Conservation (phyloP, 2,329 filamentous ascomycete genomes). For the Hypoxylon sp. region DNA sequence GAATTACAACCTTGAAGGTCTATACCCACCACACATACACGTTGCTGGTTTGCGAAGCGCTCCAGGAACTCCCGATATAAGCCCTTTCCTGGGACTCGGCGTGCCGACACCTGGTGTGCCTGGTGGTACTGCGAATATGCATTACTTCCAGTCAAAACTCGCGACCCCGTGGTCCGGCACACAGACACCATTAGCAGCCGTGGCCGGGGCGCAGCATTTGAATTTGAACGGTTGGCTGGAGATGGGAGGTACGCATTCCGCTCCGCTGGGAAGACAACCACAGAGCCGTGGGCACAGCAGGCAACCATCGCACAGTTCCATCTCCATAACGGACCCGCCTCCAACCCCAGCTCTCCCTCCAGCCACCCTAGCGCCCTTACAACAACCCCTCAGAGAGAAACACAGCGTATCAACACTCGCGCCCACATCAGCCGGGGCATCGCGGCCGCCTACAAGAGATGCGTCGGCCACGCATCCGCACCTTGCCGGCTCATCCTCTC, state of each 20-base stretch:
- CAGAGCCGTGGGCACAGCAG: slow-evolving; percentile 56
- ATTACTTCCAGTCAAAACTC: slow-evolving; percentile 86
- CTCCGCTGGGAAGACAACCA: slow-evolving; percentile 21
- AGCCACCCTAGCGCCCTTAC: slow-evolving; percentile 56
- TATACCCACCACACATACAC: slow-evolving; percentile 60
- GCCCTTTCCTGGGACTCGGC: slow-evolving; percentile 68
- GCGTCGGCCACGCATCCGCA: slow-evolving; percentile 48
- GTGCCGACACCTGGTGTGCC: slow-evolving; percentile 74
- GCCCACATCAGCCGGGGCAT: slow-evolving; percentile 67
- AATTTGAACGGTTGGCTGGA: slow-evolving; percentile 66
- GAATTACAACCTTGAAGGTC: slow-evolving; percentile 44
- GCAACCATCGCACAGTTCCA: slow-evolving; percentile 63
- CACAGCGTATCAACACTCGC: slow-evolving; percentile 74
- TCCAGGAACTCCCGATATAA: slow-evolving; percentile 61
- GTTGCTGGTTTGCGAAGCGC: slow-evolving; percentile 55
- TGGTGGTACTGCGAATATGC: slow-evolving; percentile 81
- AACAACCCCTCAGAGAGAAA: slow-evolving; percentile 67
- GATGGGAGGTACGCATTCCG: slow-evolving; percentile 39
- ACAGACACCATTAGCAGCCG: slow-evolving; percentile 83
- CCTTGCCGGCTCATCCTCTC: slow-evolving; percentile 10
- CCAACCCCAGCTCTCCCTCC: slow-evolving; percentile 34
- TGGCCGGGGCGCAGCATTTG: slow-evolving; percentile 78
- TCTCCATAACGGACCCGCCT: slow-evolving; percentile 61
- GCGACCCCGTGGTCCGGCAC: slow-evolving; percentile 79
- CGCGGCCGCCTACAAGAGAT: slow-evolving; percentile 72